phyloP scores from a whole-genome alignment of 768 basidiomycete species.

The Calocera cornea region DNA sequence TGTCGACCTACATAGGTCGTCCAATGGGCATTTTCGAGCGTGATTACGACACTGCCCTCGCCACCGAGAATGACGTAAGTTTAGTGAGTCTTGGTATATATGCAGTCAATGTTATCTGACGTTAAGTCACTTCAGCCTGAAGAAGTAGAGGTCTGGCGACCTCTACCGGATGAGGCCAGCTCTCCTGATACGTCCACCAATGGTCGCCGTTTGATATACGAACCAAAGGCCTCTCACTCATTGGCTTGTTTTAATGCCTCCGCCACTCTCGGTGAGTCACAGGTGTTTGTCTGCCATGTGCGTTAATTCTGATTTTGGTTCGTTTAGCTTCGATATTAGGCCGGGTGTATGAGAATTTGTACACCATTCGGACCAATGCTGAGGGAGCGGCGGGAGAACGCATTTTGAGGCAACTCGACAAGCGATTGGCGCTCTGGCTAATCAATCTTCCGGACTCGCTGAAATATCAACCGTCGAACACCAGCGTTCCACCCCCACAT shows the following conservation, averaged over 20 bases:
- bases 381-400: conserved; percentile 18
- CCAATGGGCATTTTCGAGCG: conserved; percentile 20
- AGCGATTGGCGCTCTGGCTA: conserved; percentile 20
- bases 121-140: conserved; percentile 24
- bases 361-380: conserved; percentile 18
- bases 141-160: conserved; percentile 22
- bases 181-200: conserved; percentile 7
- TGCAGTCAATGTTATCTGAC: not conserved
- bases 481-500: conserved; percentile 19
- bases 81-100: not conserved
- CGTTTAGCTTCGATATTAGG: conserved; percentile 6
- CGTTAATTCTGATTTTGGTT: not conserved
- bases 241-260: conserved; percentile 21
- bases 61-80: conserved; percentile 18
- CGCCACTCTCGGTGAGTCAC: conserved; percentile 18
- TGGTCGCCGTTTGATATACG: conserved; percentile 5
- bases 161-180: conserved; percentile 6
- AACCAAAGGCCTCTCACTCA: conserved; percentile 12
- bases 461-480: conserved; percentile 15
- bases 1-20: conserved; percentile 16
- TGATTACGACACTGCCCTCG: conserved; percentile 22
- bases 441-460: conserved; percentile 19
- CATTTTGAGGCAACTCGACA: conserved; percentile 21
- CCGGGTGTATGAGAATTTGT: conserved; percentile 20
- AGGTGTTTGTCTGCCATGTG: not conserved